phyloP scores from a whole-genome alignment of 768 basidiomycete genomes.

The Hemileccinum impolitum region DNA sequence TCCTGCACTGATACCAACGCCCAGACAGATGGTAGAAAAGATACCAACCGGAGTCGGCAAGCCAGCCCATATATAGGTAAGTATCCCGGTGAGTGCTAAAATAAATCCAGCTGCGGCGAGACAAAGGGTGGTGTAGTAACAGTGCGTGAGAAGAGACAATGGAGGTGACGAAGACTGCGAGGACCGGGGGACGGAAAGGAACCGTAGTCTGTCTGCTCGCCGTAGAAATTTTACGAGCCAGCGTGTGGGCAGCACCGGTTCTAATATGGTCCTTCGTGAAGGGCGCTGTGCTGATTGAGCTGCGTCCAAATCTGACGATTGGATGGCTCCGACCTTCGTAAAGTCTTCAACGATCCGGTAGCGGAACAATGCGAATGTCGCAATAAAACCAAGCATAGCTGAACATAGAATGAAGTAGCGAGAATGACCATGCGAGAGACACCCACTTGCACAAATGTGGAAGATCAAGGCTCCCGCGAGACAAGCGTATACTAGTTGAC shows the following conservation, averaged over 20 bases:
- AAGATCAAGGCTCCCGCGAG: constrained; percentile 31
- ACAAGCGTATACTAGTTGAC: constrained; percentile 27
- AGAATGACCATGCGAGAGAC: neutral
- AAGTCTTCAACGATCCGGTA: constrained; percentile 24
- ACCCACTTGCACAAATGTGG: constrained; percentile 29
- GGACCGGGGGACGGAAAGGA: neutral
- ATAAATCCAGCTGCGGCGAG: constrained; percentile 24
- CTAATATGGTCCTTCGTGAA: constrained; percentile 14
- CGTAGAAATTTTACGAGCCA: neutral
- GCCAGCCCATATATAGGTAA: constrained; percentile 24
- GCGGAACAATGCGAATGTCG: constrained; percentile 29
- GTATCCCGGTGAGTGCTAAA: constrained; percentile 25
- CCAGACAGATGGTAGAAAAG: constrained; percentile 26
- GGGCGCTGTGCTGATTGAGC: constrained; percentile 9
- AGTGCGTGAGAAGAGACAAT: constrained; percentile 20
- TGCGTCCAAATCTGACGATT: neutral
- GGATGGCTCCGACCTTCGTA: constrained; percentile 9
- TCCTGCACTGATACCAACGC: constrained; percentile 12
- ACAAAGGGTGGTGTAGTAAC: constrained; percentile 26
- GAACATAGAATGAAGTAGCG: neutral
- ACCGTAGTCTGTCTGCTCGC: neutral
- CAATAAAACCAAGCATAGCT: constrained; percentile 28
- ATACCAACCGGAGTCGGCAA: constrained; percentile 25
- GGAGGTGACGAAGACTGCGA: constrained; percentile 7
- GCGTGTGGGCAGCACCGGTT: constrained; percentile 11